A percentile compares a stretch with the other conserved stretches of the same genome.
Evolutionary conservation across 768 basidiomycete genomes (phyloP).

Genomic region (Naganishia antarctica): DNA sequence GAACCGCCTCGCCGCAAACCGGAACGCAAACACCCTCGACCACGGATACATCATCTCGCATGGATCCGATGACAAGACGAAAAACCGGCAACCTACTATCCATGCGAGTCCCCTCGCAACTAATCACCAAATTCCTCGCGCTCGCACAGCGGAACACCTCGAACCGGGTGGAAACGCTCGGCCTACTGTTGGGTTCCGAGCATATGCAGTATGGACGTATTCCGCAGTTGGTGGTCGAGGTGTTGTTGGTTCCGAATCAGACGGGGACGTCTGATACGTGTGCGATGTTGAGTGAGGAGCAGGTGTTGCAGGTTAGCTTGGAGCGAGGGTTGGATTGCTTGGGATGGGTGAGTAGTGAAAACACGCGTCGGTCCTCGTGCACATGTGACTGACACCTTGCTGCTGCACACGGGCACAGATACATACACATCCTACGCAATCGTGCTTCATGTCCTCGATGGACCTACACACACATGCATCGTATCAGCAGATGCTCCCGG

Average conservation of each 20-base stretch:
- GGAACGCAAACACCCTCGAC: not conserved
- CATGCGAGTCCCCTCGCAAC: constrained; percentile 66
- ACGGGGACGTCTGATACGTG: constrained; percentile 86
- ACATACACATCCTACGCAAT: constrained; percentile 85
- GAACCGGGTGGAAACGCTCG: constrained; percentile 79
- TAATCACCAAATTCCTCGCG: constrained; percentile 68
- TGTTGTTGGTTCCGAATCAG: constrained; percentile 80
- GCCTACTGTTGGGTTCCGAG: constrained; percentile 67
- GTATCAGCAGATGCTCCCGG: constrained; percentile 83
- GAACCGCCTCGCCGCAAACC: not conserved
- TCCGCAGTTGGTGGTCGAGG: constrained; percentile 67
- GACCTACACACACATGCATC: constrained; percentile 86
- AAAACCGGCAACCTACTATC: constrained; percentile 54
- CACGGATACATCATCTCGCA: not conserved
- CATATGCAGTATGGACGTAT: constrained; percentile 20
- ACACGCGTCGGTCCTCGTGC: not conserved
- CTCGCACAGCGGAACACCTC: constrained; percentile 75
- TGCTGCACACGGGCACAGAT: constrained; percentile 57
- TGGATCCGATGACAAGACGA: constrained; percentile 23
- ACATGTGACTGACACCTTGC: not conserved
- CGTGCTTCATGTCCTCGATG: constrained; percentile 92
- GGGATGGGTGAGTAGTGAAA: constrained; percentile 66
- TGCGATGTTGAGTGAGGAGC: constrained; percentile 82
- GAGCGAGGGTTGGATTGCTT: constrained; percentile 74
- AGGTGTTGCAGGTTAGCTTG: constrained; percentile 78